Evolutionary conservation across 257 asterid species (phyloP).

Genomic region (Solanum pimpinellifolium): DNA sequence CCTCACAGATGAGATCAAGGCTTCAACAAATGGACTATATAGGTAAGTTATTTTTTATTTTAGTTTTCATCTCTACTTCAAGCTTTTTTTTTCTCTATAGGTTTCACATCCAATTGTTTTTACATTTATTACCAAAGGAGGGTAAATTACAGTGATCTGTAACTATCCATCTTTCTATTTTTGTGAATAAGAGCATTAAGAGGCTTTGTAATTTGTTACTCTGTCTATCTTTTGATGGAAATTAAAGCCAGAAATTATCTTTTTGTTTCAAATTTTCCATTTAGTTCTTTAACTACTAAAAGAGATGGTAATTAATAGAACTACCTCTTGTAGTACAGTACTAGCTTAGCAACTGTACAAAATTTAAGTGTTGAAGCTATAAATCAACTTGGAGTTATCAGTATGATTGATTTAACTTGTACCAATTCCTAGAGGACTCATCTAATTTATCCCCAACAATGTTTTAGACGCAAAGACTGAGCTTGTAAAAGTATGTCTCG

Average conservation of each 20-base stretch:
- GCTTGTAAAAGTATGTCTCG: neutral
- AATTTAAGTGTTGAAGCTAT: neutral
- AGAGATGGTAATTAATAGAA: neutral
- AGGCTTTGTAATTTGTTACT: neutral
- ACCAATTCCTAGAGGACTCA: neutral
- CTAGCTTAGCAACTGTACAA: neutral
- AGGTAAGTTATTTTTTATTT: constrained; percentile 6
- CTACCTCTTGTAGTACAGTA: neutral
- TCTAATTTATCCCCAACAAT: neutral
- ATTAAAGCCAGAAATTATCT: neutral
- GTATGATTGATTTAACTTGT: neutral
- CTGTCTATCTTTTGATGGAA: neutral
- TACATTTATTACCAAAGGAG: neutral
- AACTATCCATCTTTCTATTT: neutral
- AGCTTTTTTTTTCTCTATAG: no score
- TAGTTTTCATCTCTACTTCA: neutral
- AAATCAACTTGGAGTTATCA: neutral
- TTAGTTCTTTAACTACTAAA: neutral
- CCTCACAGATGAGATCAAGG: constrained; percentile 20
- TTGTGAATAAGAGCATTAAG: neutral
- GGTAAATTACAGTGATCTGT: neutral
- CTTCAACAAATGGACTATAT: constrained; percentile 33
- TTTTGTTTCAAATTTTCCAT: neutral
- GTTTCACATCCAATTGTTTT: neutral
- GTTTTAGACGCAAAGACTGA: neutral